A percentile compares a stretch with the other conserved stretches of the same genome.
phyloP scores from a whole-genome alignment of 2,329 filamentous ascomycete genomes.

The Seiridium cupressi region DNA sequence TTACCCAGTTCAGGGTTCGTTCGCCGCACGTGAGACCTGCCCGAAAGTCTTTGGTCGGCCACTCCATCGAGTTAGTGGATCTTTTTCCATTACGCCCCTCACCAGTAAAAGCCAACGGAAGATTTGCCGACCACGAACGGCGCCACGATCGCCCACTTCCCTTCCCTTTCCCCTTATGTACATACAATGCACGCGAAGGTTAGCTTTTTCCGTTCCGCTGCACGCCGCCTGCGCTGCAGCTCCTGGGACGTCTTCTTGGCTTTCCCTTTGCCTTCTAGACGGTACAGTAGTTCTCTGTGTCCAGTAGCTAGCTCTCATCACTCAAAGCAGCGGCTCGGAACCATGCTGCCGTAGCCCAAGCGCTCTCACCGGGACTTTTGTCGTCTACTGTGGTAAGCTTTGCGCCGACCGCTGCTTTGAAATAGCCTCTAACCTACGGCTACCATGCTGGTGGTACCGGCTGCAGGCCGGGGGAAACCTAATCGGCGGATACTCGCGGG shows the following conservation, averaged over 20 bases:
- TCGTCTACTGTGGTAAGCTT: no score
- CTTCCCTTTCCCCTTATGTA: not conserved
- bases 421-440: no score
- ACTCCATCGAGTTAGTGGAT: not conserved
- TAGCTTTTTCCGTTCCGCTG: not conserved
- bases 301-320: not conserved
- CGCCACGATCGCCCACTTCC: not conserved
- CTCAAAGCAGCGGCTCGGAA: not conserved
- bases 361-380: no score
- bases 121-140: no score
- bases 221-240: not conserved
- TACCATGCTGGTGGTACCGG: no score
- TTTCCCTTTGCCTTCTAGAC: not conserved
- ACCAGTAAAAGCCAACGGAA: no score
- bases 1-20: not conserved
- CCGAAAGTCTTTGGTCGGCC: not conserved
- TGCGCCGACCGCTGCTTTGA: no score
- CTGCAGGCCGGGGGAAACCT: no score
- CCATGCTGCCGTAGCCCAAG: no score
- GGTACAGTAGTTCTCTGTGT: not conserved
- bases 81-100: no score
- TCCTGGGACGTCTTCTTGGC: not conserved
- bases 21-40: not conserved
- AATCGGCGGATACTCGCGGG: no score
- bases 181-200: not conserved